Conservation (phyloP, 1,139 yeast species). For the Candida sp. region DNA sequence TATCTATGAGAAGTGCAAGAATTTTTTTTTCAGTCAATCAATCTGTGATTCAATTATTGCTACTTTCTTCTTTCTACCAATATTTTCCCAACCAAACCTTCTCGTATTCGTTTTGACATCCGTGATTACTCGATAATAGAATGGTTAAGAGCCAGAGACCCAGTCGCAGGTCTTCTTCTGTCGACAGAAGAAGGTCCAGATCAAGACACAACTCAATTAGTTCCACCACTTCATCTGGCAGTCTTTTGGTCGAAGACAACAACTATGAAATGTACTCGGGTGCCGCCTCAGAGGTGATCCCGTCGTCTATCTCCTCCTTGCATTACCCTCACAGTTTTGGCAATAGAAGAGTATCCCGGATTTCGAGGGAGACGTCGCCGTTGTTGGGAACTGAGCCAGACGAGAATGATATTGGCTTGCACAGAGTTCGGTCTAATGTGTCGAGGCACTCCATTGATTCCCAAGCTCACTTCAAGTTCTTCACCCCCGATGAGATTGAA, state of each 20-base stretch:
- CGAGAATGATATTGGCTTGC: constrained; percentile 23
- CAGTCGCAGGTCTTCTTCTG: constrained; percentile 29
- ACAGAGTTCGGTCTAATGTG: constrained; percentile 32
- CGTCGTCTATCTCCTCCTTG: constrained; percentile 88
- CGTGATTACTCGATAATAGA: not conserved
- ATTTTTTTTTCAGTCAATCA: not conserved
- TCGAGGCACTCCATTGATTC: constrained; percentile 37
- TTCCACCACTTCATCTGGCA: constrained; percentile 37
- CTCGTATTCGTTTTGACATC: not conserved
- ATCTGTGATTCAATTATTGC: not conserved
- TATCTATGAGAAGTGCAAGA: not conserved
- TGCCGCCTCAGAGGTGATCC: constrained; percentile 87
- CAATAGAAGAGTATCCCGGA: constrained; percentile 25
- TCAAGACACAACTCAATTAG: constrained; percentile 45
- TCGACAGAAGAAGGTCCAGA: constrained; percentile 26
- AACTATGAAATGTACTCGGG: constrained; percentile 85
- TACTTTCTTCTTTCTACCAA: not conserved
- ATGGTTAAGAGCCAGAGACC: constrained; percentile 4
- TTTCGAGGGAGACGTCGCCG: constrained; percentile 43
- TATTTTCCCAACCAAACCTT: not conserved
- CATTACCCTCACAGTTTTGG: constrained; percentile 70
- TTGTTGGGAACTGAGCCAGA: constrained; percentile 28
- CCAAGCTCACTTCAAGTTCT: constrained; percentile 67
- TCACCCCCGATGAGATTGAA: constrained; percentile 82
- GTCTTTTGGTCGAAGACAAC: constrained; percentile 47